phyloP scores from a whole-genome alignment of 23 red algal species.

The Gracilaria domingensis region DNA sequence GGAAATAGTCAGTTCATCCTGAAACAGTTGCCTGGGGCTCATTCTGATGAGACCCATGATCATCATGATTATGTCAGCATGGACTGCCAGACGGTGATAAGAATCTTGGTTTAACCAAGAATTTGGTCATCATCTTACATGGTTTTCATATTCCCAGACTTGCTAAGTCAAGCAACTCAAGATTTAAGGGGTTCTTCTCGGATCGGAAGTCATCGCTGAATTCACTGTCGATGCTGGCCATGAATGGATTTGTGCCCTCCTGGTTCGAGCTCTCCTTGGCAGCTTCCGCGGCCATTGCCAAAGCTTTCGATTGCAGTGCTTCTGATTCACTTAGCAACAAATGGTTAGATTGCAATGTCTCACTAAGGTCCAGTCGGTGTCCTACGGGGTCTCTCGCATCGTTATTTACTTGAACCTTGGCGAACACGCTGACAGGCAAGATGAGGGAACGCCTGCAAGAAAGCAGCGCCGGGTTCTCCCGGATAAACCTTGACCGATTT shows the following conservation, averaged over 20 bases:
- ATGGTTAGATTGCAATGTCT: slow-evolving; percentile 25
- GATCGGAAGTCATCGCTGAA: background rate
- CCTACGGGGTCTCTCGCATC: background rate
- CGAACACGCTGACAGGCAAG: slow-evolving; percentile 24
- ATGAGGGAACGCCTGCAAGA: slow-evolving; percentile 48
- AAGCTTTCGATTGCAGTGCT: slow-evolving; percentile 47
- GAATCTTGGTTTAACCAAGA: too few relatives aligned
- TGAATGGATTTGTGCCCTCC: slow-evolving; percentile 43
- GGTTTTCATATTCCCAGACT: background rate
- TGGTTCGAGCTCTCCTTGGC: slow-evolving; percentile 2
- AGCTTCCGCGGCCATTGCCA: slow-evolving; percentile 62
- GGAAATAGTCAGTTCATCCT: too few relatives aligned
- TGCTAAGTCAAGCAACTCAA: slow-evolving; percentile 14
- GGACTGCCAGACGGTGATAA: too few relatives aligned
- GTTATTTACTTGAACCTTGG: background rate
- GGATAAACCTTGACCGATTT: background rate
- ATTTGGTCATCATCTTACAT: too few relatives aligned
- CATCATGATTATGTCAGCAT: too few relatives aligned
- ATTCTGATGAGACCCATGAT: too few relatives aligned
- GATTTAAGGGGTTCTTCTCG: background rate
- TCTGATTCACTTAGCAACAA: slow-evolving; percentile 28
- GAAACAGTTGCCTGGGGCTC: too few relatives aligned
- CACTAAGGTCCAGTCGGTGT: background rate
- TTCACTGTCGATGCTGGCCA: background rate
- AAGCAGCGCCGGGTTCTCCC: background rate